Conservation (phyloP, 306 rosid species). For the Gastrolobium villosum region DNA sequence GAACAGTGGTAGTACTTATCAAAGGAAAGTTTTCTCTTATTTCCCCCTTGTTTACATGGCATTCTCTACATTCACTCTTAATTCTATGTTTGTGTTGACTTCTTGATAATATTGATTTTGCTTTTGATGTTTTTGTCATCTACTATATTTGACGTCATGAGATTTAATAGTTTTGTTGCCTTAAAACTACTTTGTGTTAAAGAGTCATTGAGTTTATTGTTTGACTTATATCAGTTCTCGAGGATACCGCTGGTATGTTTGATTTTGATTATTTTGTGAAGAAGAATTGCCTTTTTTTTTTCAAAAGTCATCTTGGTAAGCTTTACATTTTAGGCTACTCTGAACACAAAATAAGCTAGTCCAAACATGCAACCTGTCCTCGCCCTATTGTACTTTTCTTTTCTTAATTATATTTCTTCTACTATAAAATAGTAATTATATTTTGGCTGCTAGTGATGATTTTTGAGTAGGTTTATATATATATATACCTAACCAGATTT, state of each 20-base stretch:
- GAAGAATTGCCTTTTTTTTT: no score
- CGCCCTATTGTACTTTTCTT: slow-evolving; percentile 2
- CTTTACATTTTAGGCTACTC: no score
- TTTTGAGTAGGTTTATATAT: not conserved
- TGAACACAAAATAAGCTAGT: no score
- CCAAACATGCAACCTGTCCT: not conserved
- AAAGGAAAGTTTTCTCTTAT: not conserved
- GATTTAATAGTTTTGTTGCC: slow-evolving; percentile 23
- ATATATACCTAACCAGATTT: not conserved
- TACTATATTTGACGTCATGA: slow-evolving; percentile 22
- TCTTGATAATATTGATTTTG: slow-evolving; percentile 33
- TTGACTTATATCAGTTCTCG: slow-evolving; percentile 16
- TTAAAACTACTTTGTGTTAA: not conserved
- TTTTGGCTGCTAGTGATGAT: slow-evolving; percentile 19
- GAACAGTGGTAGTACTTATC: not conserved
- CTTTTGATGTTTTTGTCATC: slow-evolving; percentile 21
- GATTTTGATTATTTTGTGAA: no score
- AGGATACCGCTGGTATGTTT: not conserved
- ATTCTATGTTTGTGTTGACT: slow-evolving; percentile 16
- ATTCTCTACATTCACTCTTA: not conserved
- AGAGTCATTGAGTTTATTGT: not conserved
- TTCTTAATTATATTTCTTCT: slow-evolving; percentile 8
- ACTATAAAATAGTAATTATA: slow-evolving; percentile 24
- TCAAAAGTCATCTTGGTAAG: no score
- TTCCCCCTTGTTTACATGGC: not conserved